Evolutionary conservation across 1,284 basidiomycete species (phyloP), one percentile per base, ranked within the genome.

Genomic region (Ceratobasidium sp.): DNA sequence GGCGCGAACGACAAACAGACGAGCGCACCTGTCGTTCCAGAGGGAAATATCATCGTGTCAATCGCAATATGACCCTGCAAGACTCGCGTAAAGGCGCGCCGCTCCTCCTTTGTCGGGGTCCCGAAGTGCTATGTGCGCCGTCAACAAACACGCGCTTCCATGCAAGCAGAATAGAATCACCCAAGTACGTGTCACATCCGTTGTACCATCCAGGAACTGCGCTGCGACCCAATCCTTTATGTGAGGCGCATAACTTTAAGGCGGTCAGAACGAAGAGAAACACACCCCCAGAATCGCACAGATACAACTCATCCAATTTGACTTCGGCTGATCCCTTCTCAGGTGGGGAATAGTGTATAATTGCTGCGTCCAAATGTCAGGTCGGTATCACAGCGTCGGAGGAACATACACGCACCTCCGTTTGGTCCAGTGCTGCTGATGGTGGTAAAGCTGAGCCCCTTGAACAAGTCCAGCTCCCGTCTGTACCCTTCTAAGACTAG

Each of bases 1-100:
- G 16, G 26, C 1, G 50, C 36, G n/a, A 48, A 48, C 6, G n/a
- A 26, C 26, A n/a, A 6, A 6, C 4, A 5, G 3, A 4, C 3
- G 30, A n/a, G 76, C 78, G 69, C 73, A 74, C 93, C 95, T 30
- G 94, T 94, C 0, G 95, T 97, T 21, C 94, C 94, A 61, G 84
- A 86, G 0, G 97, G 97, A 81, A 98, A 95, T 6, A 98, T 80
- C 10, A 90, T 89, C 0, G 87, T 87, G 80, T 97, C 97, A 59
- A 97, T 91, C 1, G 92, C 89, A 74, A 99, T 97, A 79, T 98
- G 94, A 0, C 97, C 97, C 82, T 99, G 96, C 58, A 99, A 83
- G 0, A 99, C 97, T 18, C 96, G 87, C 0, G 97, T 98, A 78
- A 96, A 97, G 0, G 94, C 91, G 0, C 93, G 87, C 76, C 89